Evolutionary conservation across 345 rosid genomes (phyloP), one percentile per base, ranked within the genome.

Genomic region (Punica granatum): DNA sequence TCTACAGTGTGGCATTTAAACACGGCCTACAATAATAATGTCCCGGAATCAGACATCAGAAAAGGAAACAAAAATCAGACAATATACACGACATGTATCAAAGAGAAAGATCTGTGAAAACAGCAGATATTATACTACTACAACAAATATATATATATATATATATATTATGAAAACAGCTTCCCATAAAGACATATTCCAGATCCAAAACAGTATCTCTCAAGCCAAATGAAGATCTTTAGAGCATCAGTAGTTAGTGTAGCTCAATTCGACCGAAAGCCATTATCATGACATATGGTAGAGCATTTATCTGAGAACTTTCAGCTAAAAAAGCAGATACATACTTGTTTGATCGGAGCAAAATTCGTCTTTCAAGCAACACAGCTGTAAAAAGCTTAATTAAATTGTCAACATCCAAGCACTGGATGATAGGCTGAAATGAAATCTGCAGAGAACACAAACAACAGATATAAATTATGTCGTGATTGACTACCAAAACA

Each of bases 271-370:
- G 7, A 51, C 56, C 56, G n/a, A n/a, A 21, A 49, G 26, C 11
- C 3, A 26, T 56, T 56, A 23, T n/a, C 15, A 37, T 36, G 31
- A 12, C 30, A 63, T 35, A 1, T 19, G 23, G 31, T 39, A 39
- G 31, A 23, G 49, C 30, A n/a, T 39, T 9, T 31, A 63, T 62
- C 13, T n/a, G 66, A 36, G 43, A 63, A 63, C 43, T 14, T 35
- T 48, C 31, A 25, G 31, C 30, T 36, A 63, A 9, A 39, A n/a
- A 39, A 39, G 31, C 60, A 39, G 63, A 77, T 65, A 69, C 30
- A 74, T 86, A 95, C 99, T 95, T 95, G 79, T 92, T 82, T 66
- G 99, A 90, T 71, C 96, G 95, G 80, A 95, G 87, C 80, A 95
- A 82, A 76, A 92, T 76, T 77, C 98, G 84, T 81, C 99, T 83